Conservation (phyloP, 2,329 filamentous ascomycete species). For the Dothidotthia symphoricarpi region DNA sequence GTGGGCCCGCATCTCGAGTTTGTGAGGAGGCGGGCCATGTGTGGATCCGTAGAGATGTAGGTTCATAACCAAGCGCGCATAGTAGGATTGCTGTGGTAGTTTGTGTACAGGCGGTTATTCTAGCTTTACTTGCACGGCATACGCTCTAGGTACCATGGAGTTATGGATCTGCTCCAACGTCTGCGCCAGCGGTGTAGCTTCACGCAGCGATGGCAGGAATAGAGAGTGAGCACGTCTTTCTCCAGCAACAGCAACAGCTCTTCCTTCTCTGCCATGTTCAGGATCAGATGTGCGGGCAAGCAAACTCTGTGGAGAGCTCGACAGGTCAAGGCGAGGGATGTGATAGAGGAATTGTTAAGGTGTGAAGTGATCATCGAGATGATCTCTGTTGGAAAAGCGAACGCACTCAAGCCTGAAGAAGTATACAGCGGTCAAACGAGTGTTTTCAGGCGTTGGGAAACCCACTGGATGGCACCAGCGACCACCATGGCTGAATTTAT, state of each 20-base stretch:
- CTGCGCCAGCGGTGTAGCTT: slow-evolving; percentile 21
- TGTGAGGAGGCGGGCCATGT: slow-evolving; percentile 12
- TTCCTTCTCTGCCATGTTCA: slow-evolving; percentile 10
- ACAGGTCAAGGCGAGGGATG: slow-evolving; percentile 19
- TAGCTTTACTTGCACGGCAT: slow-evolving; percentile 6
- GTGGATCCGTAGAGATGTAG: slow-evolving; percentile 16
- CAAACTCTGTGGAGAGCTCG: slow-evolving; percentile 12
- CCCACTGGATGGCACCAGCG: not conserved
- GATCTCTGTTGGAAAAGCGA: slow-evolving; percentile 16
- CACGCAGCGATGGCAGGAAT: slow-evolving; percentile 19
- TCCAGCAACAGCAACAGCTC: slow-evolving; percentile 17
- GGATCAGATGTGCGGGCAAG: slow-evolving; percentile 2
- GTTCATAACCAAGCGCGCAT: slow-evolving; percentile 24
- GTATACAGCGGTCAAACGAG: slow-evolving; percentile 3
- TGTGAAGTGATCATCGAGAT: slow-evolving; percentile 16
- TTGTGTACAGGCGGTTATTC: slow-evolving; percentile 1
- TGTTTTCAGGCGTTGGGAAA: slow-evolving; percentile 1
- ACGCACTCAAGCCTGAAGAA: slow-evolving; percentile 7
- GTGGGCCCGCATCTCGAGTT: slow-evolving; percentile 4
- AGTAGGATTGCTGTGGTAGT: slow-evolving; percentile 3
- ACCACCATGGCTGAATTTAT: slow-evolving; percentile 1
- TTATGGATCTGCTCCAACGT: slow-evolving; percentile 9
- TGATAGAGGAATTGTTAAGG: slow-evolving; percentile 7
- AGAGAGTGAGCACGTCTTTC: slow-evolving; percentile 9
- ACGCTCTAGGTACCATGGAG: slow-evolving; percentile 2